phyloP scores from a whole-genome alignment of 2,329 filamentous ascomycete species.

The Colletotrichum truncatum region DNA sequence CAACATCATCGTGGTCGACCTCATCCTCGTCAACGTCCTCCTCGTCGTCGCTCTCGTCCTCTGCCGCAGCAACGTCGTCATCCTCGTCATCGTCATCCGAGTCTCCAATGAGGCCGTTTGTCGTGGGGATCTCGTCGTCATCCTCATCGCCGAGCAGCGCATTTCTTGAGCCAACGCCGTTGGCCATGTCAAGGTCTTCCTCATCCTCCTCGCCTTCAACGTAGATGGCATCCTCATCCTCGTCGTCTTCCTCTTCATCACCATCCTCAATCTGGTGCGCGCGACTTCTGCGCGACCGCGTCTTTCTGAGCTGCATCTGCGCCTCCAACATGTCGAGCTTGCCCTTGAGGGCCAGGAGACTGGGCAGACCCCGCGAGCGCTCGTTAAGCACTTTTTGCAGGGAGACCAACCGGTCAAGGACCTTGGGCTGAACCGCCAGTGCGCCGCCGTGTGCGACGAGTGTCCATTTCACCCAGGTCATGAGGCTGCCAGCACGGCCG shows the following conservation, averaged over 20 bases:
- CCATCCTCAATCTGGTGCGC: constrained; percentile 49
- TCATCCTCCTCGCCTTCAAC: constrained; percentile 76
- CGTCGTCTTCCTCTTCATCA: constrained; percentile 61
- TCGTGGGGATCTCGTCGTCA: constrained; percentile 65
- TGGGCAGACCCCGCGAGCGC: constrained; percentile 82
- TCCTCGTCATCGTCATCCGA: constrained; percentile 65
- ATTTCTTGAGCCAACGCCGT: constrained; percentile 44
- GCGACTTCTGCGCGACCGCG: constrained; percentile 62
- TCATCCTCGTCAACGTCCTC: constrained; percentile 67
- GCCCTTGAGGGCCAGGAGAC: constrained; percentile 88
- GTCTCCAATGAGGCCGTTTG: constrained; percentile 64
- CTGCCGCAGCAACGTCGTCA: constrained; percentile 49
- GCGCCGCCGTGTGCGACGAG: constrained; percentile 92
- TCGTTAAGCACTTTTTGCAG: constrained; percentile 90
- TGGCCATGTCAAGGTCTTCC: constrained; percentile 40
- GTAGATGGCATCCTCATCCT: constrained; percentile 81
- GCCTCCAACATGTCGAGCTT: constrained; percentile 94
- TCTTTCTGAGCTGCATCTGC: constrained; percentile 83
- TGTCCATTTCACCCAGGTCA: constrained; percentile 97
- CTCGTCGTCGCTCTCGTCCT: constrained; percentile 55
- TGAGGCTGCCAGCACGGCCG: constrained; percentile 87
- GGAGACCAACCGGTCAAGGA: constrained; percentile 79
- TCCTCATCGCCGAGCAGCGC: constrained; percentile 58
- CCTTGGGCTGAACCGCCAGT: constrained; percentile 84
- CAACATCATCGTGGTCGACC: constrained; percentile 66